phyloP scores from a whole-genome alignment of 2,329 filamentous ascomycete species.

The Venturia asperata region DNA sequence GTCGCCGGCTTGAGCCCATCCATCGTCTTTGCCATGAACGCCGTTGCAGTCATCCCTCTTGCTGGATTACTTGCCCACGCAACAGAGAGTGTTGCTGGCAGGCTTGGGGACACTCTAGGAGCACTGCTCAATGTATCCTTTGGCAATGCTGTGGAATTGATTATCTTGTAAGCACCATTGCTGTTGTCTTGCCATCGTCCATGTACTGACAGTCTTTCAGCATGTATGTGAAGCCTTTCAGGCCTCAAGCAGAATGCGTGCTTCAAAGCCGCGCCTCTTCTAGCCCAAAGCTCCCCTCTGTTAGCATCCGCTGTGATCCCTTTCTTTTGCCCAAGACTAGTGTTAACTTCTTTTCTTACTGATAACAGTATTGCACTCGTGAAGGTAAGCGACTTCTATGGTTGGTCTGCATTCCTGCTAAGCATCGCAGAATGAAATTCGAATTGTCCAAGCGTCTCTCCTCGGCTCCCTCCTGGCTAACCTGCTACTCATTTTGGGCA shows the following conservation, averaged over 20 bases:
- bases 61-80: constrained; percentile 44
- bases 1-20: constrained; percentile 34
- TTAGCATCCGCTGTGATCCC: constrained; percentile 4
- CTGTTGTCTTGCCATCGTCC: neutral
- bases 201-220: constrained; percentile 31
- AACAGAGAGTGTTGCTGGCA: constrained; percentile 43
- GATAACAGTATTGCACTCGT: constrained; percentile 61
- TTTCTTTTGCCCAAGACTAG: constrained; percentile 14
- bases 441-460: constrained; percentile 84
- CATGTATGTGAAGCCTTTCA: constrained; percentile 29
- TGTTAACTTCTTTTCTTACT: constrained; percentile 19
- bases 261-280: constrained; percentile 18
- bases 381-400: constrained; percentile 44
- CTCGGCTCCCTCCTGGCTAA: constrained; percentile 87
- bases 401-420: neutral
- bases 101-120: constrained; percentile 43
- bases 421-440: constrained; percentile 61
- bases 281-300: constrained; percentile 18
- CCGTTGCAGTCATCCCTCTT: constrained; percentile 45
- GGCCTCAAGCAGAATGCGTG: constrained; percentile 16
- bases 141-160: constrained; percentile 47
- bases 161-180: constrained; percentile 35
- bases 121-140: constrained; percentile 47
- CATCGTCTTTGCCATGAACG: constrained; percentile 46
- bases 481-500: constrained; percentile 79